phyloP scores from a whole-genome alignment of 2,329 filamentous ascomycete genomes.

The Aspergillus fumigatus region DNA sequence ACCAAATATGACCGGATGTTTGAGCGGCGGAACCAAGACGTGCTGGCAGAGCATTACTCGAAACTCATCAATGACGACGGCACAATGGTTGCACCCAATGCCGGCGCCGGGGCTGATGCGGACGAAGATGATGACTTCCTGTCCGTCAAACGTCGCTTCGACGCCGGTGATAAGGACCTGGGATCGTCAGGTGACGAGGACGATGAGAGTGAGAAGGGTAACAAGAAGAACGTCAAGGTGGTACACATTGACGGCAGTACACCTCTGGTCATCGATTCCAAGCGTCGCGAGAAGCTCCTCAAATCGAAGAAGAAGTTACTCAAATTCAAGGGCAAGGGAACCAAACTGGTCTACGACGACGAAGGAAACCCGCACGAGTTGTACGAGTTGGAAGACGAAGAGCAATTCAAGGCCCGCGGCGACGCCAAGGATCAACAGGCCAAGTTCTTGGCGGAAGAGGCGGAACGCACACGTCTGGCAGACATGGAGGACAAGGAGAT shows the following conservation, averaged over 20 bases:
- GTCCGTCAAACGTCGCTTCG: slow-evolving; percentile 81
- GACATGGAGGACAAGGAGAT: slow-evolving; percentile 80
- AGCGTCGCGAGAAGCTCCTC: slow-evolving; percentile 91
- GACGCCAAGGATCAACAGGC: slow-evolving; percentile 69
- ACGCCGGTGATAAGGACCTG: slow-evolving; percentile 59
- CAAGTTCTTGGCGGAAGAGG: slow-evolving; percentile 73
- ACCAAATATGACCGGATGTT: slow-evolving; percentile 99
- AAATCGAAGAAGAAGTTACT: slow-evolving; percentile 90
- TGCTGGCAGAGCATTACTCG: slow-evolving; percentile 87
- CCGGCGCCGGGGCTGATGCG: slow-evolving; percentile 47
- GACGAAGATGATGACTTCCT: slow-evolving; percentile 78
- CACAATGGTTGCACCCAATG: slow-evolving; percentile 36
- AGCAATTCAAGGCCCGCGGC: slow-evolving; percentile 70
- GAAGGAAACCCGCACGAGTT: slow-evolving; percentile 79
- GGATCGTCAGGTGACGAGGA: slow-evolving; percentile 35
- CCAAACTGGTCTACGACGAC: slow-evolving; percentile 86
- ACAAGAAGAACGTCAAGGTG: slow-evolving; percentile 40
- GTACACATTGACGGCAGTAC: slow-evolving; percentile 57
- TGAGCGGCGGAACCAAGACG: slow-evolving; percentile 91
- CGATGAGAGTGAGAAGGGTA: slow-evolving; percentile 16
- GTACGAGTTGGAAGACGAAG: slow-evolving; percentile 85
- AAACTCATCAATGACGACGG: slow-evolving; percentile 69
- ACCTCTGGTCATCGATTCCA: slow-evolving; percentile 82
- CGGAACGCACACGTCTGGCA: slow-evolving; percentile 64
- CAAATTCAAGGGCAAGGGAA: slow-evolving; percentile 82